These are phyloP conservation scores for Ceratocystis lukuohia DNA, from an alignment of 2,329 filamentous ascomycete genomes.

Conservation along the genomic window DNA sequence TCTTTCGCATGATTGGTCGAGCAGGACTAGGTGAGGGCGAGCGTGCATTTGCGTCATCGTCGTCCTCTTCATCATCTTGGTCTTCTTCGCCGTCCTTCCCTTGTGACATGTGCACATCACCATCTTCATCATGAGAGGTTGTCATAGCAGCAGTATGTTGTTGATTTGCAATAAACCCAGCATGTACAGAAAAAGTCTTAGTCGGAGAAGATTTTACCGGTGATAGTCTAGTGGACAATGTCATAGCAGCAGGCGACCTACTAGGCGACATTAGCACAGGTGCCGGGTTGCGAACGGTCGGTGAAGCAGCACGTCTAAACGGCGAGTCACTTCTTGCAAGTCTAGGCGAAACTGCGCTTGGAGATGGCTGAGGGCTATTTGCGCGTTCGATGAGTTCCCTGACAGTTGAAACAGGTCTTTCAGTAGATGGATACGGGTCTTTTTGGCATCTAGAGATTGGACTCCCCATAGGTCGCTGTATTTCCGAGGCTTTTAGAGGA, in stretches of 20 bases:
- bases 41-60: constrained; percentile 43
- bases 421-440: not conserved
- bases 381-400: not conserved
- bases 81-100: constrained; percentile 7
- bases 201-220: constrained; percentile 6
- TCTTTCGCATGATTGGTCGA: constrained; percentile 71
- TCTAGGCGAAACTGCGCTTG: constrained; percentile 11
- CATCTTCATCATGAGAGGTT: constrained; percentile 14
- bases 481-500: not conserved
- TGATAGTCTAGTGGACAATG: constrained; percentile 7
- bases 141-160: not conserved
- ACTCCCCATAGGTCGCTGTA: not conserved
- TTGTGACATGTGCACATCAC: constrained; percentile 19
- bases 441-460: not conserved
- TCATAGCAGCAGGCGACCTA: not conserved
- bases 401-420: not conserved
- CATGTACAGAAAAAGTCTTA: not conserved
- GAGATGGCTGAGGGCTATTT: constrained; percentile 5
- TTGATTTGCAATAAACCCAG: not conserved
- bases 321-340: constrained; percentile 7
- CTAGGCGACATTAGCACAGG: not conserved
- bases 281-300: not conserved
- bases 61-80: constrained; percentile 23
- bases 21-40: constrained; percentile 63
- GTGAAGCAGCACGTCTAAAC: constrained; percentile 11